Percentiles rank a stretch among this genome's conserved stretches.
Evolutionary conservation across 2,329 filamentous ascomycete genomes (phyloP).

Genomic region (Aspergillus clavatus): DNA sequence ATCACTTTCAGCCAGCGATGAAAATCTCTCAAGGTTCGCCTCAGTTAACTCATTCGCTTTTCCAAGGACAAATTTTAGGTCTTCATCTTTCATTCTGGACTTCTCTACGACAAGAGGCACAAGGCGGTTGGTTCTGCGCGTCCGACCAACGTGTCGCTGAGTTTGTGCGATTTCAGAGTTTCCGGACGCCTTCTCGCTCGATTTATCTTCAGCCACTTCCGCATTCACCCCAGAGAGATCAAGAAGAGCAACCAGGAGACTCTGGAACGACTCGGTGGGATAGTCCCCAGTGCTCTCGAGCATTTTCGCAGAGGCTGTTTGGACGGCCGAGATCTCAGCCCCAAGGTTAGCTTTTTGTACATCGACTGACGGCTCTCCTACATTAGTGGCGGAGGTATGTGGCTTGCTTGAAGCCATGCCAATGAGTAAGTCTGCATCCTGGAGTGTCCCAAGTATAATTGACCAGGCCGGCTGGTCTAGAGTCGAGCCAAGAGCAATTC

Average conservation of each 20-base stretch:
- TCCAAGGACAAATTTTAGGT: slow-evolving; percentile 56
- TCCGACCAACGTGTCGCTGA: slow-evolving; percentile 22
- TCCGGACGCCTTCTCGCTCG: slow-evolving; percentile 53
- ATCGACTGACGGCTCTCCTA: slow-evolving; percentile 41
- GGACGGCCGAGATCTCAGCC: slow-evolving; percentile 79
- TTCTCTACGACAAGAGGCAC: slow-evolving; percentile 40
- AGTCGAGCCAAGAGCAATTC: slow-evolving; percentile 88
- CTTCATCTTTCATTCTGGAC: slow-evolving; percentile 40
- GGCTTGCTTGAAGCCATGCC: slow-evolving; percentile 39
- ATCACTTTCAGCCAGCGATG: slow-evolving; percentile 57
- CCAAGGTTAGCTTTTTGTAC: slow-evolving; percentile 60
- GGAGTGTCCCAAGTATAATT: slow-evolving; percentile 85
- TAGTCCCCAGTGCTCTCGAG: slow-evolving; percentile 92
- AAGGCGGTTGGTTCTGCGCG: slow-evolving; percentile 37
- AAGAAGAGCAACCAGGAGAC: slow-evolving; percentile 72
- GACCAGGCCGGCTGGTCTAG: slow-evolving; percentile 73
- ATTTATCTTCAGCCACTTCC: slow-evolving; percentile 45
- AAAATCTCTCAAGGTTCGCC: slow-evolving; percentile 70
- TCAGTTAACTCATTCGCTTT: slow-evolving; percentile 69
- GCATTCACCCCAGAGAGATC: slow-evolving; percentile 53
- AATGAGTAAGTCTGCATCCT: slow-evolving; percentile 86
- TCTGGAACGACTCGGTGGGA: slow-evolving; percentile 72
- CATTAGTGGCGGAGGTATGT: slow-evolving; percentile 21
- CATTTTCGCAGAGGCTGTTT: slow-evolving; percentile 77
- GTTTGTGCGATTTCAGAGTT: slow-evolving; percentile 20